Base-by-base conservation (phyloP, 345 rosid genomes). In the Hypericum androsaemum region DNA sequence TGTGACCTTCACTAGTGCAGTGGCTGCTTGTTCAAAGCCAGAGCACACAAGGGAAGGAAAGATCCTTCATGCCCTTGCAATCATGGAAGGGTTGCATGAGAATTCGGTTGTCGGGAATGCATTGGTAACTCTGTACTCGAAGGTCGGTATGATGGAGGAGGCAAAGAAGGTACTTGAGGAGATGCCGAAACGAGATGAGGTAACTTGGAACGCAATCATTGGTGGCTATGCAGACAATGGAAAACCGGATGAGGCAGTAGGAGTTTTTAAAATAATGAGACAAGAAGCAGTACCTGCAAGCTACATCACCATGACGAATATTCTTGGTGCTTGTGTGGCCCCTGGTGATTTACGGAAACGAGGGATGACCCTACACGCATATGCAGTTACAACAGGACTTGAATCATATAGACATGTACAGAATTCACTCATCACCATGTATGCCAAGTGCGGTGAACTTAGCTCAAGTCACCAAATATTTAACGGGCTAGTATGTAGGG, bases 161-260 rank as follows among this genome's bases (percentile, higher is more conserved):
- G 84, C 94, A 8, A 63, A 64, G 65, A 60, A 52, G 54, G 83
- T 79, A 50, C 82, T 84, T 56, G 43, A 67, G 56, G 66, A 58
- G 49, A 64, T 72, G 81, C 63, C 79, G 22, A 68, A 52, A 61
- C 72, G 59, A 63, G 79, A 82, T 53, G 59, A 46, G 46, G 85
- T 84, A 50, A 80, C 86, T 56, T 89, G 94, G 86, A 89, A 86
- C 79, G 90, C 96, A 43, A 77, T 84, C 39, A 79, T 89, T 47
- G 87, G 96, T 52, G 89, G 86, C 17, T 56, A 73, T 70, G 84
- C 80, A 15, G 89, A 80, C 58, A 75, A 76, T 64, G 75, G 73
- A 65, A 73, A 82, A 54, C 12, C 65, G 1, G 57, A 60, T 17
- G 73, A 64, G 14, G 92, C 83, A 13, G 35, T 90, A 22, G 60